phyloP scores from a whole-genome alignment of 2,329 filamentous ascomycete species.

The Fusarium praegraminearum region DNA sequence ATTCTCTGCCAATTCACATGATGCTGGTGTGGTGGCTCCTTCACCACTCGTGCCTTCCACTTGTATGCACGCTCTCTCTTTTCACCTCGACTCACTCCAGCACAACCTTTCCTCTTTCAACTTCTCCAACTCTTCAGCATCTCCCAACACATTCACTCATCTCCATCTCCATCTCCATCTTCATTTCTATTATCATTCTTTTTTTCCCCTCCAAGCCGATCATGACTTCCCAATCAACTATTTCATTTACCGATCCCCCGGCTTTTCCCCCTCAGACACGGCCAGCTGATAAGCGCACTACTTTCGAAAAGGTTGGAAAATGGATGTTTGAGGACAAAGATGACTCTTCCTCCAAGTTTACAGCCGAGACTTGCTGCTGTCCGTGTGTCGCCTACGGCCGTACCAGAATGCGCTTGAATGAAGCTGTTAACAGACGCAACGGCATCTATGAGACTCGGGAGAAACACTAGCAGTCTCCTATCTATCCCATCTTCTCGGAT shows the following conservation, averaged over 20 bases:
- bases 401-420: constrained; percentile 1
- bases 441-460: constrained; percentile 8
- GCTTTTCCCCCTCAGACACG: too few relatives aligned
- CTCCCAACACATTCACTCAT: neutral
- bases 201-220: neutral
- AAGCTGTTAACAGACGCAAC: neutral
- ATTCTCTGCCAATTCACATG: neutral
- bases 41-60: neutral
- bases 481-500: neutral
- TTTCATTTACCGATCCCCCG: neutral
- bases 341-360: rapidly evolving
- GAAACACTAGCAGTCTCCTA: constrained; percentile 1
- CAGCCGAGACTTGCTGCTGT: constrained; percentile 4
- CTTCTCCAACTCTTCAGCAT: neutral
- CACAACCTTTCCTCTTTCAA: neutral
- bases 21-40: neutral
- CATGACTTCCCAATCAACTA: neutral
- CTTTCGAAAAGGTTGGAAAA: neutral
- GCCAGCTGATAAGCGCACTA: neutral
- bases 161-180: neutral
- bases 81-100: neutral
- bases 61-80: neutral
- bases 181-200: constrained; percentile 1
- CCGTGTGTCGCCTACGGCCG: constrained; percentile 24
- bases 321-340: neutral